A percentile compares a stretch with the other conserved stretches of the same genome.
Evolutionary conservation across 164 flowering plant species (phyloP).

Genomic region (Dillenia turbinata): DNA sequence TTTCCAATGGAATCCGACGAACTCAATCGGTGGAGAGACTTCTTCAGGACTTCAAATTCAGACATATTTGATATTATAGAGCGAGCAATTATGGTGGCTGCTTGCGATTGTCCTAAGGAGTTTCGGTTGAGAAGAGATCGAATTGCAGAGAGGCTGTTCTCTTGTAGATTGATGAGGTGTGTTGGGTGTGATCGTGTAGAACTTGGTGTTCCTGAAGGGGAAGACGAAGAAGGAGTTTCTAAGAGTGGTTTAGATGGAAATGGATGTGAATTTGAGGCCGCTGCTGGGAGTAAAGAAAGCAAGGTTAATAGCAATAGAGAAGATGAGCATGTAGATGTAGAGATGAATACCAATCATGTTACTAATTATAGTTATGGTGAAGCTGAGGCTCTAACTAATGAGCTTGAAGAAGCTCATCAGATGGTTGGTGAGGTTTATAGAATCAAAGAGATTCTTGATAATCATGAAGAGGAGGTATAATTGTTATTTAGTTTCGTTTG

Average conservation of each 20-base stretch:
- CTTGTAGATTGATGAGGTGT: conserved; percentile 19
- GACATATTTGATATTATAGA: conserved; percentile 36
- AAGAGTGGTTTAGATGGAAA: conserved; percentile 23
- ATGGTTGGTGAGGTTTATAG: conserved; percentile 66
- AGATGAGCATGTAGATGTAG: conserved; percentile 20
- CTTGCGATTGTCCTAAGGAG: conserved; percentile 31
- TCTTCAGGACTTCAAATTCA: conserved; percentile 18
- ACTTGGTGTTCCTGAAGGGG: conserved; percentile 9
- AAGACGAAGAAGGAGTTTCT: neutral
- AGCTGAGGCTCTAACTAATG: conserved; percentile 88
- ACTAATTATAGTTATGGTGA: conserved; percentile 69
- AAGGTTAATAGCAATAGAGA: conserved; percentile 41
- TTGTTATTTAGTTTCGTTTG: neutral
- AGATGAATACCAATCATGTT: conserved; percentile 22
- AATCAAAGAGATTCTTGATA: conserved; percentile 60
- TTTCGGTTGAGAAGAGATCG: conserved; percentile 26
- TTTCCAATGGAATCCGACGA: conserved; percentile 10
- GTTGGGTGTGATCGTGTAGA: conserved; percentile 26
- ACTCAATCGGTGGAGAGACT: conserved; percentile 35
- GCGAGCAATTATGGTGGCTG: conserved; percentile 29
- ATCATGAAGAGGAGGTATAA: conserved; percentile 58
- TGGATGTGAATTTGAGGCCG: conserved; percentile 25
- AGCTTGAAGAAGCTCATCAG: conserved; percentile 67
- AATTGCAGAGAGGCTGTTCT: conserved; percentile 31
- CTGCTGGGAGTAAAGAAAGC: conserved; percentile 47